phyloP scores from a whole-genome alignment of 2,329 filamentous ascomycete genomes.

The Thermothelomyces thermophilus region DNA sequence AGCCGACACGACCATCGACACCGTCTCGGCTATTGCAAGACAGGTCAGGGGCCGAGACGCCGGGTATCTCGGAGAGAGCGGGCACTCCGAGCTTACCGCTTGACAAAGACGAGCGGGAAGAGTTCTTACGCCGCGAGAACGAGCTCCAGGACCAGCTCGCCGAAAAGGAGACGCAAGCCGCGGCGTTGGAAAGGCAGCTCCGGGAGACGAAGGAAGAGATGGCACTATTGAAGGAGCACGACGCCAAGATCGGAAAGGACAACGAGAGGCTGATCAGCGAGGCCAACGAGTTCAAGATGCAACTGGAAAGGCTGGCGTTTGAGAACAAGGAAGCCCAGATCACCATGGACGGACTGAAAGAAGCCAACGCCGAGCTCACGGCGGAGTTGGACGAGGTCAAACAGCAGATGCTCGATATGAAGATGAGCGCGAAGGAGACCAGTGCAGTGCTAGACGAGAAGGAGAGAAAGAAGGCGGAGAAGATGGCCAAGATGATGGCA shows the following conservation, averaged over 20 bases:
- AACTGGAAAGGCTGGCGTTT: conserved; percentile 89
- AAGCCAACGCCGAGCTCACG: conserved; percentile 90
- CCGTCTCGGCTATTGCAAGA: conserved; percentile 47
- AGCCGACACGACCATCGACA: conserved; percentile 46
- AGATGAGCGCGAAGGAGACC: conserved; percentile 93
- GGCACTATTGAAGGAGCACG: conserved; percentile 75
- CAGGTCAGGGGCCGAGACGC: conserved; percentile 52
- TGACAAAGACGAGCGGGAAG: conserved; percentile 94
- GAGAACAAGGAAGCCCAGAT: conserved; percentile 96
- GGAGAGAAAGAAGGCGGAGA: conserved; percentile 96
- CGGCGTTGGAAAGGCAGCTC: conserved; percentile 70
- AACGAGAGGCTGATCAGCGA: conserved; percentile 83
- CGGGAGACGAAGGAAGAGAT: conserved; percentile 83
- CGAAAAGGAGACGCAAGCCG: conserved; percentile 80
- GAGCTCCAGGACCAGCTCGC: conserved; percentile 95
- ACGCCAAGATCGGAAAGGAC: conserved; percentile 74
- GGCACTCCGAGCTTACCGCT: conserved; percentile 81
- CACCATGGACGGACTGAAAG: conserved; percentile 95
- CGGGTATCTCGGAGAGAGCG: conserved; percentile 67
- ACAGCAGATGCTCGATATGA: conserved; percentile 89
- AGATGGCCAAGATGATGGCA: conserved; percentile 99
- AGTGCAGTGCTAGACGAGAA: conserved; percentile 89
- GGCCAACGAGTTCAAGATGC: conserved; percentile 92
- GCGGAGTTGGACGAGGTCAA: conserved; percentile 90
- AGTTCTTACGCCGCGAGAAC: conserved; percentile 91